A percentile compares a stretch with the other conserved stretches of the same genome.
phyloP scores from a whole-genome alignment of 495 filamentous ascomycete species.

The Lindgomyces ingoldianus region DNA sequence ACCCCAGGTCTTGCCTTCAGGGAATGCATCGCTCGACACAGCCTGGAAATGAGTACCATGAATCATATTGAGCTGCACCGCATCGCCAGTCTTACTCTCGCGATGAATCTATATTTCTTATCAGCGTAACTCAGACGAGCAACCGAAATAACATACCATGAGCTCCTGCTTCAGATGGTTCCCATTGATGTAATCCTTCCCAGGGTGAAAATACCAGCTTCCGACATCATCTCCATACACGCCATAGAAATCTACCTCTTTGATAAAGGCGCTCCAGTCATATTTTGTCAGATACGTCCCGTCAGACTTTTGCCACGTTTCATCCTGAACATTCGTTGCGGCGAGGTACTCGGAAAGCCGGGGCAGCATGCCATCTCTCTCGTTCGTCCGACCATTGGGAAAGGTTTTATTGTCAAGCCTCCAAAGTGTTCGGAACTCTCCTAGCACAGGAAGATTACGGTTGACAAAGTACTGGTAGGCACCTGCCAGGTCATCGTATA shows the following conservation, averaged over 20 bases:
- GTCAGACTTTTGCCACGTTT: slow-evolving; percentile 48
- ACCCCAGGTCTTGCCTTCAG: slow-evolving; percentile 47
- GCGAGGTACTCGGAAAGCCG: slow-evolving; percentile 42
- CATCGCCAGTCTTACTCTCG: slow-evolving; percentile 46
- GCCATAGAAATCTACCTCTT: slow-evolving; percentile 13
- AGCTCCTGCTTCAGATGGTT: slow-evolving; percentile 50
- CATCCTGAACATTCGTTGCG: slow-evolving; percentile 48
- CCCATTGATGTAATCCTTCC: slow-evolving; percentile 51
- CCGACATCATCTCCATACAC: slow-evolving; percentile 43
- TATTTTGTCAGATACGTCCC: slow-evolving; percentile 51
- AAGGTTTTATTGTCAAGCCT: slow-evolving; percentile 47
- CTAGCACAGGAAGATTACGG: slow-evolving; percentile 45
- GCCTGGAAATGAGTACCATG: slow-evolving; percentile 50
- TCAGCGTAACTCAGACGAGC: too few relatives aligned
- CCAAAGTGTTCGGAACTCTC: slow-evolving; percentile 49
- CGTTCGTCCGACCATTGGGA: slow-evolving; percentile 43
- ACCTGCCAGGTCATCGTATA: slow-evolving; percentile 44
- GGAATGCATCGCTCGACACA: slow-evolving; percentile 40
- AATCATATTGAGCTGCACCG: slow-evolving; percentile 51
- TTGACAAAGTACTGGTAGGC: slow-evolving; percentile 53
- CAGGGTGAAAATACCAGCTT: slow-evolving; percentile 50
- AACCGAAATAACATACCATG: slow-evolving; percentile 33
- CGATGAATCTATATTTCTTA: slow-evolving; percentile 36
- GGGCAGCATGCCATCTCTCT: slow-evolving; percentile 44
- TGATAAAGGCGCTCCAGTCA: slow-evolving; percentile 34